Percentiles rank a stretch among this genome's conserved stretches.
phyloP scores from a whole-genome alignment of 2,329 filamentous ascomycete species.

The Beauveria caledonica region DNA sequence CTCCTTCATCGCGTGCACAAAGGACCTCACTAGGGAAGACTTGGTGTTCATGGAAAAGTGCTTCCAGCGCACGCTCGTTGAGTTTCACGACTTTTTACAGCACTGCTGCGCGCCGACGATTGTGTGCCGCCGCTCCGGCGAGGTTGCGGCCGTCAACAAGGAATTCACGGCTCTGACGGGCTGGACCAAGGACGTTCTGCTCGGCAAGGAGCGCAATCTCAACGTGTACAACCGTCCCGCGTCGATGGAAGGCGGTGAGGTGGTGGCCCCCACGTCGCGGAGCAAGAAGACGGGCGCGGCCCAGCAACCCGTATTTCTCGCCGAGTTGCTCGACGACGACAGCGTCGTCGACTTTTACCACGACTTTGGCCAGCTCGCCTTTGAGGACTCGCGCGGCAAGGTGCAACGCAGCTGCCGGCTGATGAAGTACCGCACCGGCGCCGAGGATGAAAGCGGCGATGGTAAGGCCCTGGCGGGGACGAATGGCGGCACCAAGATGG shows the following conservation, averaged over 20 bases:
- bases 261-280: constrained; percentile 29
- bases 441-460: constrained; percentile 47
- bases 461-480: constrained; percentile 32
- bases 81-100: constrained; percentile 88
- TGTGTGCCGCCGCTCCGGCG: constrained; percentile 83
- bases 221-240: constrained; percentile 66
- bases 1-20: constrained; percentile 85
- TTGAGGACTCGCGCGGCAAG: constrained; percentile 80
- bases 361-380: constrained; percentile 86
- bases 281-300: constrained; percentile 38
- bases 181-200: constrained; percentile 82
- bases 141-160: constrained; percentile 91
- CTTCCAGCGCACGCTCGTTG: constrained; percentile 84
- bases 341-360: constrained; percentile 93
- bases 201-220: constrained; percentile 79
- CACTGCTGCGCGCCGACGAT: constrained; percentile 85
- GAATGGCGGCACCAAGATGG: constrained; percentile 37
- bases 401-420: constrained; percentile 78
- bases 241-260: constrained; percentile 28
- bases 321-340: constrained; percentile 88
- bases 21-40: constrained; percentile 80
- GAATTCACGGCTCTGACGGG: constrained; percentile 94
- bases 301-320: constrained; percentile 76
- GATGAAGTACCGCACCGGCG: constrained; percentile 79
- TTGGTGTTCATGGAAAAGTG: constrained; percentile 97